Evolutionary conservation across 2,329 filamentous ascomycete species (phyloP).

Genomic region (Fusarium azukiicola): DNA sequence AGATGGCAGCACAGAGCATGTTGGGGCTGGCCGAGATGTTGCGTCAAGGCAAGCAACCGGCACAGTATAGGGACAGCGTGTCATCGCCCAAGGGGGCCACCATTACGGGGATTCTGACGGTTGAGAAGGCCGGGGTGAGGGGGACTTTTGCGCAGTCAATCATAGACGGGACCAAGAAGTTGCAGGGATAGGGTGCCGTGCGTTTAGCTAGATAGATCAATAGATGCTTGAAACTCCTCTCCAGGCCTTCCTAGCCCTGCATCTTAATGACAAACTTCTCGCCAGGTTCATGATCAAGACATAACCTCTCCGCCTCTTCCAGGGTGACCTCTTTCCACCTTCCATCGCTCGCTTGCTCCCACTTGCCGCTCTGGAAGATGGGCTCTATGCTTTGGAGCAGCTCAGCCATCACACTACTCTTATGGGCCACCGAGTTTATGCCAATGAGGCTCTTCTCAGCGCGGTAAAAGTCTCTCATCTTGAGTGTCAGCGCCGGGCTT

Average conservation of each 20-base stretch:
- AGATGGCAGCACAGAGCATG: slow-evolving; percentile 27
- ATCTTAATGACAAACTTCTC: slow-evolving; percentile 21
- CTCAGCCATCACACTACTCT: slow-evolving; percentile 3
- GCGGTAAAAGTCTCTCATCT: slow-evolving; percentile 18
- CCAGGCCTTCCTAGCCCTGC: neutral
- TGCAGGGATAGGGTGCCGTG: neutral
- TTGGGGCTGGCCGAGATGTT: slow-evolving; percentile 26
- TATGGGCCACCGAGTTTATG: neutral
- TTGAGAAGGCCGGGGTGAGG: slow-evolving; percentile 30
- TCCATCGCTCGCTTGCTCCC: neutral
- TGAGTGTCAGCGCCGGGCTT: neutral
- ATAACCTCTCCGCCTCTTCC: neutral
- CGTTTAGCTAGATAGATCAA: too few relatives aligned
- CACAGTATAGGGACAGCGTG: slow-evolving; percentile 25
- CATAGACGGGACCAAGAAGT: slow-evolving; percentile 11
- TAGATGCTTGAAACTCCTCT: neutral
- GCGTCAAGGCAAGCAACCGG: neutral
- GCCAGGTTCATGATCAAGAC: neutral
- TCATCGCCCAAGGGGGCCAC: slow-evolving; percentile 28
- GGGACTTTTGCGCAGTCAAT: slow-evolving; percentile 23
- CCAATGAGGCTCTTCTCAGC: slow-evolving; percentile 14
- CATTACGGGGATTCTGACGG: slow-evolving; percentile 22
- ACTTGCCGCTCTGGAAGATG: slow-evolving; percentile 6
- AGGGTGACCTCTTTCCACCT: slow-evolving; percentile 7
- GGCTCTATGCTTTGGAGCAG: slow-evolving; percentile 6